Evolutionary conservation across 495 filamentous ascomycete species (phyloP).

Genomic region (Penicillium fimorum): DNA sequence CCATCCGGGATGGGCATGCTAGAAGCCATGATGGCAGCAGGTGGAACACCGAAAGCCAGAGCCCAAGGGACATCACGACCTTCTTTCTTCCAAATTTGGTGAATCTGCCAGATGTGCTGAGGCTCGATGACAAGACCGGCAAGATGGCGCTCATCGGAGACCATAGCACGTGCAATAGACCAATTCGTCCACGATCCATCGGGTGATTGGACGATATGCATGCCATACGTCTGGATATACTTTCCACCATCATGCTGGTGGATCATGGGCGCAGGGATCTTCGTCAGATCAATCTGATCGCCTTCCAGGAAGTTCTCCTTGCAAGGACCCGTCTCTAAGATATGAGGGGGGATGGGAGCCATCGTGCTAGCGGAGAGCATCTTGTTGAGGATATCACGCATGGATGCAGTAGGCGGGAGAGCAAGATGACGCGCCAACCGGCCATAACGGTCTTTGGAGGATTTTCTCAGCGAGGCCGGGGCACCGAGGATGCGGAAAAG

Average conservation of each 20-base stretch:
- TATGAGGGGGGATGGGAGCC: slow-evolving; percentile 29
- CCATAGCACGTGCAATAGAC: slow-evolving; percentile 44
- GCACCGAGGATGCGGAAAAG: slow-evolving; percentile 42
- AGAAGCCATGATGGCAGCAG: slow-evolving; percentile 40
- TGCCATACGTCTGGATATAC: slow-evolving; percentile 43
- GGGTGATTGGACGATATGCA: slow-evolving; percentile 39
- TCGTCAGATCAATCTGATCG: slow-evolving; percentile 37
- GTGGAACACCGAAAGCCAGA: slow-evolving; percentile 39
- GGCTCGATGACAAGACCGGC: slow-evolving; percentile 30
- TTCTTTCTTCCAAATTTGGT: slow-evolving; percentile 38
- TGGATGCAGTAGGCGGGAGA: slow-evolving; percentile 29
- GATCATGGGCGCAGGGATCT: slow-evolving; percentile 30
- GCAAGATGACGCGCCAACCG: slow-evolving; percentile 37
- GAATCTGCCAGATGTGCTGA: slow-evolving; percentile 39
- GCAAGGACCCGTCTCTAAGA: slow-evolving; percentile 29
- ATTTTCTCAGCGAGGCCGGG: slow-evolving; percentile 27
- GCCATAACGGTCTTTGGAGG: slow-evolving; percentile 30
- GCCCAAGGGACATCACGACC: slow-evolving; percentile 41
- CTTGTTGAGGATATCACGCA: slow-evolving; percentile 33
- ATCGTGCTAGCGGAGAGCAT: slow-evolving; percentile 26
- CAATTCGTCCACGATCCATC: slow-evolving; percentile 44
- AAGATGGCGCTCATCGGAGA: slow-evolving; percentile 34
- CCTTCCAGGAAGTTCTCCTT: slow-evolving; percentile 36
- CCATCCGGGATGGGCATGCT: slow-evolving; percentile 42
- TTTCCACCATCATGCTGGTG: slow-evolving; percentile 34